These are phyloP conservation scores for Syzygium aromaticum DNA, from an alignment of 345 rosid genomes.

Conservation along the genomic window DNA sequence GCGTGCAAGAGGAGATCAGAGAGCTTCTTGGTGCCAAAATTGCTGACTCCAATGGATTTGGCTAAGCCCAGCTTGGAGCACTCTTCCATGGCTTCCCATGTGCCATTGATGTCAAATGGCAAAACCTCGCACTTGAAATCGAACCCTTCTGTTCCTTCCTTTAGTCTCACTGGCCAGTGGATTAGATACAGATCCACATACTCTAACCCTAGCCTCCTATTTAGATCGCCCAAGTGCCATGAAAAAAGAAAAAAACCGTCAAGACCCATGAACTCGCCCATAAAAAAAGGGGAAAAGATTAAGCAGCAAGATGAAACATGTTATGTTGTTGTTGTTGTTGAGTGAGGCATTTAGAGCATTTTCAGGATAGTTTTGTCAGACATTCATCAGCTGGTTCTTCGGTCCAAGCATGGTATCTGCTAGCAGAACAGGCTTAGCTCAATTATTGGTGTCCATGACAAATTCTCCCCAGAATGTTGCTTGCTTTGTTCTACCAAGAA, in stretches of 20 bases:
- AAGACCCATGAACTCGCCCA: background rate
- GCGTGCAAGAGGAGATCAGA: background rate
- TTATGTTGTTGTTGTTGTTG: background rate
- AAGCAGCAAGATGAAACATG: background rate
- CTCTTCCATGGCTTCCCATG: slow-evolving; percentile 28
- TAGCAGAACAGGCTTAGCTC: background rate
- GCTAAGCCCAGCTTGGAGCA: slow-evolving; percentile 15
- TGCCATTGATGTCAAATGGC: slow-evolving; percentile 11
- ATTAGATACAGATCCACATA: slow-evolving; percentile 33
- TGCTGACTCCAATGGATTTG: slow-evolving; percentile 29
- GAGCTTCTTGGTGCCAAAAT: slow-evolving; percentile 15
- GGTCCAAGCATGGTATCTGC: background rate
- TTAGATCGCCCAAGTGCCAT: background rate
- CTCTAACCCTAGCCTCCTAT: slow-evolving; percentile 27
- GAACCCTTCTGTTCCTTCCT: background rate
- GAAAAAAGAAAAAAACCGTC: background rate
- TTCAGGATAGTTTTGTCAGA: background rate
- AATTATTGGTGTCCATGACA: background rate
- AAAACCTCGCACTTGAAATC: slow-evolving; percentile 1
- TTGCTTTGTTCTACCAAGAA: background rate
- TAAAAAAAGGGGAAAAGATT: background rate
- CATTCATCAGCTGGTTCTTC: background rate
- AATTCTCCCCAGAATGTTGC: background rate
- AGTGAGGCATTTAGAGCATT: slow-evolving; percentile 7
- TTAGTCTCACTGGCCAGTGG: slow-evolving; percentile 29